Percentiles rank a stretch among this genome's conserved stretches.
These are phyloP conservation scores for Cercophora sp. DNA, from an alignment of 495 filamentous ascomycete genomes.

Conservation along the genomic window DNA sequence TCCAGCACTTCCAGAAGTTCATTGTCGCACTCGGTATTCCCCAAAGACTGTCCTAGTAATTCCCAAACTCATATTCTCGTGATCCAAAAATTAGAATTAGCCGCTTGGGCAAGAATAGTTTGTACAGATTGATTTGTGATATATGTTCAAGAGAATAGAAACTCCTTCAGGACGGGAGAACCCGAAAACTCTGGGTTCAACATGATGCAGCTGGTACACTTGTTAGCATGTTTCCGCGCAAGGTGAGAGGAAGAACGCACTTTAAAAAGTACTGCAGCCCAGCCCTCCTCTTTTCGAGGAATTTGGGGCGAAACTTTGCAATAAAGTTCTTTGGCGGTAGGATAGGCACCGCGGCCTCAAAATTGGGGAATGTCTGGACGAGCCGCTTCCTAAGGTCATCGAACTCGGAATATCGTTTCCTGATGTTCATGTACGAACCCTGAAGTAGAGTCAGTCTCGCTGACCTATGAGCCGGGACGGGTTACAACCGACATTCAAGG, in stretches of 20 bases:
- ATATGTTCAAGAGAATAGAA: slow-evolving; percentile 56
- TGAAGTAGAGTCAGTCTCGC: slow-evolving; percentile 21
- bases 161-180: slow-evolving; percentile 53
- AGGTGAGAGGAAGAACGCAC: slow-evolving; percentile 27
- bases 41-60: neutral
- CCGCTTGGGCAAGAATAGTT: neutral
- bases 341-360: slow-evolving; percentile 50
- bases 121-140: too few species aligned
- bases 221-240: neutral
- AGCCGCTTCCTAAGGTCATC: slow-evolving; percentile 48
- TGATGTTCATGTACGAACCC: slow-evolving; percentile 52
- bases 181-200: slow-evolving; percentile 56
- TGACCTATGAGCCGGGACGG: too few species aligned
- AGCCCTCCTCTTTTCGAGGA: slow-evolving; percentile 49
- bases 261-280: slow-evolving; percentile 56
- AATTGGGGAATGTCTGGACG: slow-evolving; percentile 51
- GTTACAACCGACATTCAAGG: slow-evolving; percentile 42
- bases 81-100: slow-evolving; percentile 29
- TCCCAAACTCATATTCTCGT: neutral
- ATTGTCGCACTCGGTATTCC: too few species aligned
- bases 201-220: slow-evolving; percentile 46
- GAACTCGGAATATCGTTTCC: slow-evolving; percentile 58
- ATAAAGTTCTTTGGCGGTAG: slow-evolving; percentile 55
- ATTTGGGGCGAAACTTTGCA: slow-evolving; percentile 48
- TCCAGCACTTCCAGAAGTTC: too few species aligned